These are phyloP conservation scores for Nemania diffusa DNA, from an alignment of 2,329 filamentous ascomycete genomes.

Conservation along the genomic window DNA sequence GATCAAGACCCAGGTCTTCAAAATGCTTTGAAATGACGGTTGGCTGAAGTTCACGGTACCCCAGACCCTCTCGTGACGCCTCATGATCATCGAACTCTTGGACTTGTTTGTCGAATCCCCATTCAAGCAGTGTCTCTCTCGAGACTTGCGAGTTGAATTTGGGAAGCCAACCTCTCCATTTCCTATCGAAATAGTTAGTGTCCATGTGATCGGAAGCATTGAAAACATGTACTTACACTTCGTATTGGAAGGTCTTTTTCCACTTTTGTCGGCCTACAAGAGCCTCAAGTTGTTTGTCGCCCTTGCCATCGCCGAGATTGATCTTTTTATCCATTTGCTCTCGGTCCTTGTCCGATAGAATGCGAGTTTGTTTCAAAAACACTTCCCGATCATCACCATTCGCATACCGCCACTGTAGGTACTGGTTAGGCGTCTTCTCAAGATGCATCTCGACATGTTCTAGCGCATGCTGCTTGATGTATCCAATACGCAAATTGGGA, in stretches of 20 bases:
- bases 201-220: conserved; percentile 35
- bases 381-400: conserved; percentile 98
- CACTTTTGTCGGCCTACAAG: conserved; percentile 97
- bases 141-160: conserved; percentile 95
- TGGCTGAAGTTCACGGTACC: conserved; percentile 92
- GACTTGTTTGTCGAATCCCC: conserved; percentile 91
- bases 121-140: conserved; percentile 86
- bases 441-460: conserved; percentile 99
- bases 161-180: conserved; percentile 89
- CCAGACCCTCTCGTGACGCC: conserved; percentile 96
- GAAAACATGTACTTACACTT: conserved; percentile 70
- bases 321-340: conserved; percentile 92
- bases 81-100: conserved; percentile 99
- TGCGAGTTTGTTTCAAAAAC: conserved; percentile 95
- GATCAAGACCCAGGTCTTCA: conserved; percentile 93
- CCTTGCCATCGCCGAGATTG: conserved; percentile 84
- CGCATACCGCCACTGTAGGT: conserved; percentile 97
- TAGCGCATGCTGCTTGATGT: conserved; percentile 98
- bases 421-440: conserved; percentile 99
- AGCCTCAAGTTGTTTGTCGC: conserved; percentile 80
- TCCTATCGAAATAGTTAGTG: conserved; percentile 60
- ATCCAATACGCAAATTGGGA: conserved; percentile 97
- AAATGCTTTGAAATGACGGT: conserved; percentile 98
- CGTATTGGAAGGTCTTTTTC: conserved; percentile 99
- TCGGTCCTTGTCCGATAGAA: conserved; percentile 85